Base-by-base conservation (phyloP, 2,329 filamentous ascomycete species). In the Trichoderma cornu-damae region DNA sequence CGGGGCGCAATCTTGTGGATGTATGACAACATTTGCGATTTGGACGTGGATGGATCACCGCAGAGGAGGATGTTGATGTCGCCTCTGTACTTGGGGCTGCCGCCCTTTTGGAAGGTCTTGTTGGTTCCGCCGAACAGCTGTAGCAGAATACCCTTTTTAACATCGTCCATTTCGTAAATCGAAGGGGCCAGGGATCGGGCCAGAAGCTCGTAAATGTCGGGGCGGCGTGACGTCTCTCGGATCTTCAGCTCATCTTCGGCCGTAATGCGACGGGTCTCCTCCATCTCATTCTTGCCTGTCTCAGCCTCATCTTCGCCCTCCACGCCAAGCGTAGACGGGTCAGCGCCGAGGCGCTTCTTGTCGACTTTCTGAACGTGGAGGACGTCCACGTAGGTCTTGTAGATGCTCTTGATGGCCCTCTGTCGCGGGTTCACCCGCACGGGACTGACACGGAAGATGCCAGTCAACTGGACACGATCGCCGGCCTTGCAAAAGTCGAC, bases 401-500 rank as follows among this genome's bases (percentile, higher is more conserved):
- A 96, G 37, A 99, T 85, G 61, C 90, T 89, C 79, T 96, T 97
- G 68, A 97, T 85, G 0, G 90, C 89, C 61, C 94, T 82, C 75
- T 96, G 92, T 18, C 92, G 87, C 20, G 94, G 93, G 69, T 97
- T 99, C 61, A 97, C 86, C 18, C 94, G 87, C 53, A 99, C 91
- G 46, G 93, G 90, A 64, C 89, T 96, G 69, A 91, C 91, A 62
- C 94, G 88, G 82, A 97, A 99, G 65, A 99, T 96, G 66, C 94
- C 94, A 6, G 94, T 99, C 59, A 99, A 87, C 72, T 96, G 87
- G 35, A 99, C 87, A 59, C 94, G 85, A 71, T 99, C 94, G 84
- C 94, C 94, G 53, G 94, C 94, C 73, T 96, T 97, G 80, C 94
- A 97, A 57, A 96, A 87, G 74, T 99, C 94, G 1, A 99, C 95